Evolutionary conservation across 306 rosid species (phyloP), one percentile per base, ranked within the genome.

Genomic region (Senna siamea): DNA sequence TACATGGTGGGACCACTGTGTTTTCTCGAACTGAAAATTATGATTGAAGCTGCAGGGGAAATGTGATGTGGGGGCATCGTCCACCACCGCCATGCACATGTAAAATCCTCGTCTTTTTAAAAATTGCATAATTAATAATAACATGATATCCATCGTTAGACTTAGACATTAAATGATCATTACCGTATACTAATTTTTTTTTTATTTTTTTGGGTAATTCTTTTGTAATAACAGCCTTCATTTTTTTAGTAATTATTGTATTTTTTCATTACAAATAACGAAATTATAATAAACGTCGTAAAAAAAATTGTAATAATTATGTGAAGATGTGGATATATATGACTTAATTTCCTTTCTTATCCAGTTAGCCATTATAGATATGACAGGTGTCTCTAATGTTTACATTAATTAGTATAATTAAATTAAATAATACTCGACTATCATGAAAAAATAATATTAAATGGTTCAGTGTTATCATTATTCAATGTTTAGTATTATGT

Each of bases 41-140:
- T 61, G 67, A 48, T 37, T 17, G 28, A 17, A 35, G 30, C 30
- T 26, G 30, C 3, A 26, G 30, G 15, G 67, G 48, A 35, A 37
- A 62, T 26, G 30, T 26, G 30, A 26, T 26, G 3, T 26, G 30
- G 30, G 30, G 30, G 30, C 30, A 26, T 26, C 30, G 30, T 26
- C 3, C n/a, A n/a, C 30, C 30, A 37, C 66, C 66, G 34, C 66
- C 10, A 5, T 26, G 68, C 30, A 62, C 68, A 37, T 62, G 50
- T 38, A 17, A 19, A 62, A 22, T 37, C 50, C 9, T 62, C 68
- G 1, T 38, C 68, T 62, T 53, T 40, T 7, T 40, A 0, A 34
- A 8, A 17, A 15, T 34, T 60, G 32, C 3, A 26, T 34, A 34
- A 58, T 58, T 30, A 58, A 6, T 30, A 58, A 14, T 12, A 57